phyloP scores from a whole-genome alignment of 108 stramenopile species.

The Cyclotella sp. region DNA sequence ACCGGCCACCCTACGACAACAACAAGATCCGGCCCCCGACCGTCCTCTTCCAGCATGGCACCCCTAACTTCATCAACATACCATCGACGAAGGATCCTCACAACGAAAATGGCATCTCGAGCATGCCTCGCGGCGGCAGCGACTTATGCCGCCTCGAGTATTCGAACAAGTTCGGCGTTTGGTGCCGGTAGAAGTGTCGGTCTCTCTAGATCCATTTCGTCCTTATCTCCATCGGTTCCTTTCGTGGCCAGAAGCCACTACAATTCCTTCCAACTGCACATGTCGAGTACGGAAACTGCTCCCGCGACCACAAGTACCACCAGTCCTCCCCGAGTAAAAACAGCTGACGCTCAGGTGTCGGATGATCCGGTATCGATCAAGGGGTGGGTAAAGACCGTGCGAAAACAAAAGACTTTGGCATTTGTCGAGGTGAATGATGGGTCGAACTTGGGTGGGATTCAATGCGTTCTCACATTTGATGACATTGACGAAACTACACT shows the following conservation, averaged over 20 bases:
- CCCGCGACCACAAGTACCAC: constrained; percentile 4
- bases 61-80: background rate
- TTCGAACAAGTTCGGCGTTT: constrained; percentile 22
- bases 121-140: constrained; percentile 42
- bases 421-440: constrained; percentile 99
- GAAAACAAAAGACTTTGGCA: constrained; percentile 96
- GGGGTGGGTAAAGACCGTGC: constrained; percentile 97
- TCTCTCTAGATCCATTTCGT: background rate
- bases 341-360: constrained; percentile 68
- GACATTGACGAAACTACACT: constrained; percentile 68
- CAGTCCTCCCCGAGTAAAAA: constrained; percentile 70
- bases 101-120: constrained; percentile 55
- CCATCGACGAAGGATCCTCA: constrained; percentile 13
- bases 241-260: background rate
- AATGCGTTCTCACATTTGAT: constrained; percentile 86
- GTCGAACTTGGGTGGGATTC: constrained; percentile 89
- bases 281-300: constrained; percentile 30
- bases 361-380: constrained; percentile 85
- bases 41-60: constrained; percentile 22
- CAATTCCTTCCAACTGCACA: constrained; percentile 30
- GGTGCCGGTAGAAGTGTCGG: constrained; percentile 3
- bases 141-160: constrained; percentile 22
- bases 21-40: background rate
- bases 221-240: constrained; percentile 3
- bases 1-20: background rate